Base-by-base conservation (phyloP, 2,329 filamentous ascomycete species). In the Aurifilum marmelostoma region DNA sequence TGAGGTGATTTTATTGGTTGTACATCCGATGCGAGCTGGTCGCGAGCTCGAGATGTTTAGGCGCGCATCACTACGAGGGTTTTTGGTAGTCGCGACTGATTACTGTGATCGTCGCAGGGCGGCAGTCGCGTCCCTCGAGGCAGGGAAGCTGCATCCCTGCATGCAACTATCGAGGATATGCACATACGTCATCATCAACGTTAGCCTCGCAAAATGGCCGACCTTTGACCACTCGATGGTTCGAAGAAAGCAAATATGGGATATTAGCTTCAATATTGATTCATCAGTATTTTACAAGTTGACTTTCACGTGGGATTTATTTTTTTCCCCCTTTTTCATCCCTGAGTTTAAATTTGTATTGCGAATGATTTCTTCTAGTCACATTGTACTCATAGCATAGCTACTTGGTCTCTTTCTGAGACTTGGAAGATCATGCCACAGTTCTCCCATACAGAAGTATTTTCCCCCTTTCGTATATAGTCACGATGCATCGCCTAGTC, bases 401-500 rank as follows among this genome's bases (percentile, higher is more conserved):
- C 56, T 37, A 32, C 56, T 59, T 21, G 29, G 37, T n/a, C n/a
- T 32, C 34, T 34, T 8, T 34, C 34, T 59, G 66, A 56, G 29
- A 32, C 50, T 59, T 6, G 18, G 43, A 67, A 67, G 54, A 34
- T 29, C 67, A 62, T 73, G 64, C 65, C 34, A 34, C 65, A 14
- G 27, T 27, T 64, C 47, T 43, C 58, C 29, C 59, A 52, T 41
- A 27, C 52, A 56, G 39, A 62, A 37, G 14, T 34, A 3, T 14
- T 29, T 52, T 43, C 21, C 37, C 7, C 21, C 32, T 27, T 24
- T 24, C 43, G 21, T 59, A 32, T 14, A 18, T 24, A 34, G 18
- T 37, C 62, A 37, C 18, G 5, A 24, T 59, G 16, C 34, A 16
- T 29, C 54, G 62, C 66, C 80, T 80, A 82, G 77, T 86, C 79